Conservation (phyloP, 129 eudicot genomes). For the Pittosporum tobira region DNA sequence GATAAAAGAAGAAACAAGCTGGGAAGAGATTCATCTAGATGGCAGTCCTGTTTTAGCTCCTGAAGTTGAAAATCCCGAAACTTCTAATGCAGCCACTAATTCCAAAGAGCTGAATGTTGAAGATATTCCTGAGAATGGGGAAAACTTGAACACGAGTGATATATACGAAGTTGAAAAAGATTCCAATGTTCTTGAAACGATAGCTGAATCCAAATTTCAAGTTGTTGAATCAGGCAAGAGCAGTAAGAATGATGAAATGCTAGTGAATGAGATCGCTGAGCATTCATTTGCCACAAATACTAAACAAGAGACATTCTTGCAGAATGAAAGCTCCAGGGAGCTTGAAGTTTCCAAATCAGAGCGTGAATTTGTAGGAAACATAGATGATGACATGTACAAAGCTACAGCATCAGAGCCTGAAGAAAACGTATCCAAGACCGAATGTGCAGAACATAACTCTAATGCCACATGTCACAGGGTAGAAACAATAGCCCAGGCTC, state of each 20-base stretch:
- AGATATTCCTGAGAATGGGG: slow-evolving; percentile 1
- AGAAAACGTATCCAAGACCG: slow-evolving; percentile 13
- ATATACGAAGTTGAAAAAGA: slow-evolving; percentile 13
- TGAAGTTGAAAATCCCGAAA: slow-evolving; percentile 8
- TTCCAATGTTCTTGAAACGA: slow-evolving; percentile 12
- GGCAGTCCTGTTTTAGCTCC: not conserved
- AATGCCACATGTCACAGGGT: slow-evolving; percentile 2
- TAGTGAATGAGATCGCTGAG: slow-evolving; percentile 19
- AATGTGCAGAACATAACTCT: not conserved
- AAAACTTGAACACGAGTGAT: slow-evolving; percentile 4
- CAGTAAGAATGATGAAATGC: slow-evolving; percentile 11
- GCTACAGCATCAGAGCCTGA: slow-evolving; percentile 20
- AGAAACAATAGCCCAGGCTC: slow-evolving; percentile 6
- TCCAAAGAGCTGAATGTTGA: slow-evolving; percentile 15
- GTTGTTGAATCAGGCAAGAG: slow-evolving; percentile 18
- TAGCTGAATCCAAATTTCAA: slow-evolving; percentile 5
- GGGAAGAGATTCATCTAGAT: not conserved
- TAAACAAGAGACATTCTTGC: slow-evolving; percentile 13
- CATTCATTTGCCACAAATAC: slow-evolving; percentile 1
- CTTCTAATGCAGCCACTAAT: slow-evolving; percentile 14
- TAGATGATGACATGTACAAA: slow-evolving; percentile 10
- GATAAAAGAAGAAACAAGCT: slow-evolving; percentile 5
- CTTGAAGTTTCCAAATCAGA: slow-evolving; percentile 21
- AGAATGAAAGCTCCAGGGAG: slow-evolving; percentile 14
- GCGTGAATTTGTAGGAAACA: slow-evolving; percentile 14